Conservation (phyloP, 768 basidiomycete genomes). For the Pisolithus microcarpus region DNA sequence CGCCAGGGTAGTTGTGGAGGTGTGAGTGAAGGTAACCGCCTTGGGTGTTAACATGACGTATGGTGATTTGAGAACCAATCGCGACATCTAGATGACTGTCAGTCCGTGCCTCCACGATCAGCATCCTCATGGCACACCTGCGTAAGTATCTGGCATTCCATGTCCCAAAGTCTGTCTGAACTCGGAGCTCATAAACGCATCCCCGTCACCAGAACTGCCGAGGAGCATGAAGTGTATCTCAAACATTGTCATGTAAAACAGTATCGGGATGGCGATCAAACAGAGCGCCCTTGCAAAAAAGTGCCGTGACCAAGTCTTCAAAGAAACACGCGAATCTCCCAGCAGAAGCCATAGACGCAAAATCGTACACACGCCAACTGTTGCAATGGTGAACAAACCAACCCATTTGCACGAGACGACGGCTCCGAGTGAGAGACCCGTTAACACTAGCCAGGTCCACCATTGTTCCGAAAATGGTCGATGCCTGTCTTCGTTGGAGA, state of each 20-base stretch:
- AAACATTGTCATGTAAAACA: constrained; percentile 98
- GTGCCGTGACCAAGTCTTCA: constrained; percentile 71
- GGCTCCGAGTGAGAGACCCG: constrained; percentile 86
- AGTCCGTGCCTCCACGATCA: neutral
- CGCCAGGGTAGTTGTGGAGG: constrained; percentile 78
- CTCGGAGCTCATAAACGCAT: constrained; percentile 98
- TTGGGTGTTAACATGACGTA: constrained; percentile 93
- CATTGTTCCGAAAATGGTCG: constrained; percentile 77
- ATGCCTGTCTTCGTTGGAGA: constrained; percentile 85
- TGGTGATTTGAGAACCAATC: constrained; percentile 71
- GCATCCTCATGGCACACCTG: constrained; percentile 48
- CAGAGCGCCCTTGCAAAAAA: constrained; percentile 87
- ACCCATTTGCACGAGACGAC: constrained; percentile 98
- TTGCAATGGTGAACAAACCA: constrained; percentile 95
- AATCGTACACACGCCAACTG: constrained; percentile 79
- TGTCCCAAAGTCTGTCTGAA: constrained; percentile 92
- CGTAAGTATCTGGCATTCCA: constrained; percentile 89
- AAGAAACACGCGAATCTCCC: constrained; percentile 75
- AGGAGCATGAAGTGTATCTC: constrained; percentile 89
- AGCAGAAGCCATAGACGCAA: constrained; percentile 84
- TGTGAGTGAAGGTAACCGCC: constrained; percentile 99
- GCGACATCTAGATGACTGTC: constrained; percentile 55
- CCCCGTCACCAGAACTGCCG: constrained; percentile 88
- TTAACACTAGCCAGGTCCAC: constrained; percentile 90
- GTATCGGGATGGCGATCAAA: constrained; percentile 73